Conservation (phyloP, 1,284 basidiomycete genomes). For the Fomitopsis pinicola region DNA sequence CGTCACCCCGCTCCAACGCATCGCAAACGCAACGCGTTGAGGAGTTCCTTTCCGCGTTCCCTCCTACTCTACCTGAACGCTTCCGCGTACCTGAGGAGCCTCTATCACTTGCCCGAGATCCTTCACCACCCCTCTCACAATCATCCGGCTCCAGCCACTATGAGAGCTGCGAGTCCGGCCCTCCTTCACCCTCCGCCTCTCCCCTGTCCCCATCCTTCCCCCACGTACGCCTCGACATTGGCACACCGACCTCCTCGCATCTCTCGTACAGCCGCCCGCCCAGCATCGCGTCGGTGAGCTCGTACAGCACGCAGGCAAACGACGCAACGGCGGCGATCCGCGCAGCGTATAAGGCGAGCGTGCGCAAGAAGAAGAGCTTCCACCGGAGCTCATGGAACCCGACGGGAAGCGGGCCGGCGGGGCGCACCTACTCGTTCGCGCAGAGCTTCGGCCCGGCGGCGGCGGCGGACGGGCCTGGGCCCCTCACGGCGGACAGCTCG, state of each 20-base stretch:
- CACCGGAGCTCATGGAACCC: constrained; percentile 54
- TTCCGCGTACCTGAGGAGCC: constrained; percentile 20
- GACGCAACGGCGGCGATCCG: constrained; percentile 46
- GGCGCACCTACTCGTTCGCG: neutral
- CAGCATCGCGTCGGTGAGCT: constrained; percentile 25
- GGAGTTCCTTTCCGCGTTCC: constrained; percentile 56
- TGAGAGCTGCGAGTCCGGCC: constrained; percentile 25
- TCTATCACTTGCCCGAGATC: constrained; percentile 11
- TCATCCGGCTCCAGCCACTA: constrained; percentile 22
- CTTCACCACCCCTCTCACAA: constrained; percentile 11
- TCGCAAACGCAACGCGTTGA: constrained; percentile 39
- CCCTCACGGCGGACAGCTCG: constrained; percentile 13
- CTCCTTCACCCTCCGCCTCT: constrained; percentile 20
- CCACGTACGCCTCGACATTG: constrained; percentile 19
- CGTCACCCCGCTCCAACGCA: constrained; percentile 10
- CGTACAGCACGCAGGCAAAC: constrained; percentile 19
- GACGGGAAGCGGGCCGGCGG: neutral
- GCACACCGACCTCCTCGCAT: constrained; percentile 8
- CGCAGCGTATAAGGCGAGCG: constrained; percentile 50
- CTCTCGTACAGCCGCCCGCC: constrained; percentile 15
- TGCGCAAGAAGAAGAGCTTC: constrained; percentile 52
- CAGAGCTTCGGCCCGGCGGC: constrained; percentile 1
- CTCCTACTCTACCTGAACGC: constrained; percentile 49
- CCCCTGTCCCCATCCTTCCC: constrained; percentile 9
- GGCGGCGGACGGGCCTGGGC: constrained; percentile 9